These are phyloP conservation scores for Podila minutissima DNA, from an alignment of 192 early-diverging fungal genomes.

Conservation along the genomic window DNA sequence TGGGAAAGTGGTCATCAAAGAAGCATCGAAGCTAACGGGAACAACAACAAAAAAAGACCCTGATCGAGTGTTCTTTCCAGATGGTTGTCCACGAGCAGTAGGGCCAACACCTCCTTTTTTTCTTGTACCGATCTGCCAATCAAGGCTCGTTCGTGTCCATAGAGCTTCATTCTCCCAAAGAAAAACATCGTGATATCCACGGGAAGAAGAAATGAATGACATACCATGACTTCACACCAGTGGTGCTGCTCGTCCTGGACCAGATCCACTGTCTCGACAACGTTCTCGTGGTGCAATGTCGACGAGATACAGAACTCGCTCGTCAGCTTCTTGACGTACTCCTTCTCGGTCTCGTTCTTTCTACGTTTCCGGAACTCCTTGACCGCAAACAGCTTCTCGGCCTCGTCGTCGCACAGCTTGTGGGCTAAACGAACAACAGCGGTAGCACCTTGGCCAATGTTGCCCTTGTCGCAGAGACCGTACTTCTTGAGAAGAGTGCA, in stretches of 20 bases:
- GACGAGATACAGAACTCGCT: constrained; percentile 97
- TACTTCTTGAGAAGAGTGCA: constrained; percentile 79
- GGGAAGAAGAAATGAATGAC: constrained; percentile 3
- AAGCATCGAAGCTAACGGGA: background rate
- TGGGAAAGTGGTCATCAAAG: background rate
- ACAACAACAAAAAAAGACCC: background rate
- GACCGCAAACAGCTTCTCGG: constrained; percentile 82
- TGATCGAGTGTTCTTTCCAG: background rate
- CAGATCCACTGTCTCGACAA: constrained; percentile 93
- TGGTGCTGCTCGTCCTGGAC: constrained; percentile 90
- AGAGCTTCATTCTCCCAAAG: background rate
- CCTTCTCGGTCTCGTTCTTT: constrained; percentile 89
- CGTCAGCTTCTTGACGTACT: constrained; percentile 95
- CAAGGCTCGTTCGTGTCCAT: background rate
- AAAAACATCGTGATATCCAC: background rate
- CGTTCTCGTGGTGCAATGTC: constrained; percentile 87
- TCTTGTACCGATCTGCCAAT: no score
- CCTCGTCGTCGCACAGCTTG: constrained; percentile 70
- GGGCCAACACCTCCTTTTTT: no score
- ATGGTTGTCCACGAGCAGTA: no score
- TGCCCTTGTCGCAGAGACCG: constrained; percentile 77
- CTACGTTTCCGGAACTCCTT: constrained; percentile 93
- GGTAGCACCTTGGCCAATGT: constrained; percentile 90
- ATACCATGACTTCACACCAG: constrained; percentile 84
- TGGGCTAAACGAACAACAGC: constrained; percentile 92